Evolutionary conservation across 495 filamentous ascomycete genomes (phyloP).

Genomic region (Hypoxylon intermedium): DNA sequence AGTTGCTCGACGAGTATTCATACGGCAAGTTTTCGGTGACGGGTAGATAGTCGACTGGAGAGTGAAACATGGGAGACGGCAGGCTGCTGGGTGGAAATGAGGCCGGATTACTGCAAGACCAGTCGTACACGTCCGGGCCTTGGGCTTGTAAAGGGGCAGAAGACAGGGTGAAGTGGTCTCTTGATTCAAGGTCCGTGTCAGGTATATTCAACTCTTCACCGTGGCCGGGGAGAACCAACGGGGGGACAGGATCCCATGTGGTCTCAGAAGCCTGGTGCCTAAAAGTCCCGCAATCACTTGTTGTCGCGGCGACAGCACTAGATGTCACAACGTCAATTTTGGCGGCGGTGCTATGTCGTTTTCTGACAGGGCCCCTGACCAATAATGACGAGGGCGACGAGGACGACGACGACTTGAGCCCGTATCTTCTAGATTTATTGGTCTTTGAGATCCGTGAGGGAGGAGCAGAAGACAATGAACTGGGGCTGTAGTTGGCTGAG

Average conservation of each 20-base stretch:
- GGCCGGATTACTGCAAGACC: neutral
- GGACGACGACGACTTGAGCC: conserved; percentile 4
- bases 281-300: conserved; percentile 6
- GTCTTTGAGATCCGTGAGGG: conserved; percentile 14
- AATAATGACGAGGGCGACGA: conserved; percentile 13
- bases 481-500: conserved; percentile 16
- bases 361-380: conserved; percentile 8
- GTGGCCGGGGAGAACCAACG: conserved; percentile 1
- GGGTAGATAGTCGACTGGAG: conserved; percentile 5
- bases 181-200: conserved; percentile 3
- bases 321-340: conserved; percentile 15
- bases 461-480: conserved; percentile 8
- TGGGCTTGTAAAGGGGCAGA: conserved; percentile 18
- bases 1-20: neutral
- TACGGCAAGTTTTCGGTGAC: neutral
- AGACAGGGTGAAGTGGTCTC: conserved; percentile 25
- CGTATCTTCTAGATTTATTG: conserved; percentile 19
- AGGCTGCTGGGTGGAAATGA: conserved; percentile 2
- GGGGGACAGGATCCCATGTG: conserved; percentile 14
- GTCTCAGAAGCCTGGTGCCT: conserved; percentile 8
- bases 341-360: conserved; percentile 13
- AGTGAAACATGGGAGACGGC: neutral
- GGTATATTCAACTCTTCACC: conserved; percentile 10
- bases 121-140: conserved; percentile 11
- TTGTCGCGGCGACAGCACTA: conserved; percentile 3